A percentile compares a stretch with the other conserved stretches of the same genome.
Conservation (phyloP, 768 basidiomycete species). For the Boletus subcaerulescens region DNA sequence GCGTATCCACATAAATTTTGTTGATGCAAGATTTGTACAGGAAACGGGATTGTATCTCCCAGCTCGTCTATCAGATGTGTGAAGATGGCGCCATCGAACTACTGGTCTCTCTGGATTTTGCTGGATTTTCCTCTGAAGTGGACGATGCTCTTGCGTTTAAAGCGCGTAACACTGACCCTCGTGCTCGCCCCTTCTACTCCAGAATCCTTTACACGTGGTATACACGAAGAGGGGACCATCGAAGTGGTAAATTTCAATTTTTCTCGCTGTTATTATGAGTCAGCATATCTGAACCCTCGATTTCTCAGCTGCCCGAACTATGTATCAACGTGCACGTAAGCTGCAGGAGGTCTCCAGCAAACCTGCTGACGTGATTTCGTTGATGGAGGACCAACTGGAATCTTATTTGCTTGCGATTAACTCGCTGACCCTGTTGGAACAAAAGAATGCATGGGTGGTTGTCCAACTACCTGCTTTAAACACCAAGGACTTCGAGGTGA, state of each 20-base stretch:
- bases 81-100: constrained; percentile 79
- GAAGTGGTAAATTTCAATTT: constrained; percentile 65
- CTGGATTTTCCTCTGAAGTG: constrained; percentile 81
- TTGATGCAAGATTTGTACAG: constrained; percentile 39
- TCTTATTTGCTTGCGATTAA: constrained; percentile 88
- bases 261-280: constrained; percentile 5
- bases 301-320: constrained; percentile 73
- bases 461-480: constrained; percentile 53
- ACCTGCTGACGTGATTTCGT: constrained; percentile 36
- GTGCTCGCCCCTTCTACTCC: constrained; percentile 80
- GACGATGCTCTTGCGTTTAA: constrained; percentile 89
- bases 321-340: constrained; percentile 90
- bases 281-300: constrained; percentile 25
- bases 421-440: constrained; percentile 77
- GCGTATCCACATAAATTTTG: constrained; percentile 1
- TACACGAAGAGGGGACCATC: constrained; percentile 81
- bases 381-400: constrained; percentile 69
- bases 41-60: constrained; percentile 76
- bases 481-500: constrained; percentile 45
- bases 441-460: constrained; percentile 80
- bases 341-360: constrained; percentile 47
- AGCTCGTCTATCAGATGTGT: constrained; percentile 89
- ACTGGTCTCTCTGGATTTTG: constrained; percentile 80
- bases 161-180: constrained; percentile 89
- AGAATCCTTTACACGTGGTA: constrained; percentile 95